Evolutionary conservation across 2,329 filamentous ascomycete species (phyloP).

Genomic region (Botrytis medusae): DNA sequence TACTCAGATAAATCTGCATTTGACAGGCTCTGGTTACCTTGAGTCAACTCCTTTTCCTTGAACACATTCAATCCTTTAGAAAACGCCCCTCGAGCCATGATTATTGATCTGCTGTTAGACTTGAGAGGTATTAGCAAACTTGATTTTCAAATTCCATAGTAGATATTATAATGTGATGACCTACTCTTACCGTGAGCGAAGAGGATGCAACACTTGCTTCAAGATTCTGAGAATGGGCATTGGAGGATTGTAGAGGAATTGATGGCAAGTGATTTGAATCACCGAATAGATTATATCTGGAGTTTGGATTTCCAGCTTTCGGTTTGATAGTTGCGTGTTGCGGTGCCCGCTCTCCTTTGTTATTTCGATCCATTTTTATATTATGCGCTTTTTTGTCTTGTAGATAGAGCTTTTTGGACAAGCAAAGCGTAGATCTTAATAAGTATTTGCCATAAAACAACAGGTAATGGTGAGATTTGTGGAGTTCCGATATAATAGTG

Average conservation of each 20-base stretch:
- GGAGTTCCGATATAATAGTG: not conserved
- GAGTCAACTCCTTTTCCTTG: constrained; percentile 5
- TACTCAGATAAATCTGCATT: not conserved
- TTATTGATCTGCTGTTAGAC: not conserved
- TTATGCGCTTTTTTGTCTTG: not conserved
- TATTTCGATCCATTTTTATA: not conserved
- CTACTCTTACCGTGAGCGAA: not conserved
- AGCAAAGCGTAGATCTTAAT: not conserved
- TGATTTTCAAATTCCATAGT: not conserved
- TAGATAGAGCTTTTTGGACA: not conserved
- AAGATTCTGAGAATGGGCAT: not conserved
- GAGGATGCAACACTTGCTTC: not conserved
- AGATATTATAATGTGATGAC: not conserved
- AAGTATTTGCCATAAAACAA: not conserved
- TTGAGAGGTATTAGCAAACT: not conserved
- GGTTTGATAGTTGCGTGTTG: not conserved
- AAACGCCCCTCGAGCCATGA: not conserved
- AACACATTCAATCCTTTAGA: not conserved
- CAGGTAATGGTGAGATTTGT: not conserved
- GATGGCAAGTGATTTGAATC: not conserved
- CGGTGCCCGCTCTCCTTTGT: not conserved
- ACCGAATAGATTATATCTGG: not conserved
- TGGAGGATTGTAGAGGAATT: not conserved
- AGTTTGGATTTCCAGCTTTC: not conserved
- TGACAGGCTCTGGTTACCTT: not conserved